Evolutionary conservation across 148 eudicot genomes (phyloP).

Genomic region (Camellia lanceoleosa): DNA sequence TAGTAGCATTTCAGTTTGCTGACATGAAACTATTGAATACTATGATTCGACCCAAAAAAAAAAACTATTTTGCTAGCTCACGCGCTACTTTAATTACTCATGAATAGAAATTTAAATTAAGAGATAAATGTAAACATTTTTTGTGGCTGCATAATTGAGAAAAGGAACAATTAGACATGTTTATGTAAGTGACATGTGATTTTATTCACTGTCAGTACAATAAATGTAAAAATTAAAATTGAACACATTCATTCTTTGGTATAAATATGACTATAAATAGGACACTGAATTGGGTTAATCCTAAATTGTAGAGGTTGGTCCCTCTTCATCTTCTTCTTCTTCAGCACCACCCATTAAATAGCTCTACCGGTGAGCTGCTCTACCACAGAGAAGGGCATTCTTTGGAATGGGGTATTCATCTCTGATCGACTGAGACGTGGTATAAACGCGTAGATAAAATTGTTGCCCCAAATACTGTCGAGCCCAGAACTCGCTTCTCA

Average conservation of each 20-base stretch:
- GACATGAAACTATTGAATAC: too few species aligned
- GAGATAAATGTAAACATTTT: too few species aligned
- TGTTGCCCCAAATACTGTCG: slow-evolving; percentile 46
- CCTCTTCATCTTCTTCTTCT: not conserved
- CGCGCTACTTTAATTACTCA: too few species aligned
- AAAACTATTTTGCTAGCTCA: too few species aligned
- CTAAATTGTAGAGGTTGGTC: not conserved
- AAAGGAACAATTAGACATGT: not conserved
- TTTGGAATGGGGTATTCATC: slow-evolving; percentile 44
- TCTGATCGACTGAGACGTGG: slow-evolving; percentile 30
- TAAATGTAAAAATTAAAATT: slow-evolving; percentile 1
- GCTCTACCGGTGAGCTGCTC: slow-evolving; percentile 19
- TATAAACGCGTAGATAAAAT: slow-evolving; percentile 42
- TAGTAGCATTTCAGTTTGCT: not conserved
- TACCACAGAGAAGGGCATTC: slow-evolving; percentile 48
- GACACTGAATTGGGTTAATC: not conserved
- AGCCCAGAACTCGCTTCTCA: slow-evolving; percentile 42
- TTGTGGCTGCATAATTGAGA: not conserved
- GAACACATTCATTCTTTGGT: not conserved
- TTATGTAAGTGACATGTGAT: not conserved
- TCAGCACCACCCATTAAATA: not conserved
- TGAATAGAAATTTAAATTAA: too few species aligned
- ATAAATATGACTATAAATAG: not conserved
- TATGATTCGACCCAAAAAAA: too few species aligned
- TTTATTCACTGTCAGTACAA: slow-evolving; percentile 6